These are phyloP conservation scores for Fusarium fracticaudum DNA, from an alignment of 2,329 filamentous ascomycete species.

Conservation along the genomic window DNA sequence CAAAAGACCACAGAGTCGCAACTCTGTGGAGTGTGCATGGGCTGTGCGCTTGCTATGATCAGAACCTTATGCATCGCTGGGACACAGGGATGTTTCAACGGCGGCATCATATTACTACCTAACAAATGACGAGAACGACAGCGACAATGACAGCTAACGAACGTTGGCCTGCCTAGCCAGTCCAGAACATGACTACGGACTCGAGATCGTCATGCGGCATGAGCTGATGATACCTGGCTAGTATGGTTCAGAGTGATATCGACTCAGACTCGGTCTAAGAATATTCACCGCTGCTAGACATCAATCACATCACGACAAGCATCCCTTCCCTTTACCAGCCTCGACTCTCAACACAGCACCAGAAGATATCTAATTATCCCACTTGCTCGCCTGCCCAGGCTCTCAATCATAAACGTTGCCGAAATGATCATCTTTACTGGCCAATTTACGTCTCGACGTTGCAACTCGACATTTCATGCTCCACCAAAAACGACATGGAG, in stretches of 20 bases:
- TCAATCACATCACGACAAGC: constrained; percentile 5
- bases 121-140: background rate
- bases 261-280: constrained; percentile 1
- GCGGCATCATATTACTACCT: background rate
- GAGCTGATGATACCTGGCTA: constrained; percentile 1
- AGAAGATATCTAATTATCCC: background rate
- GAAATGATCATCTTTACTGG: constrained; percentile 8
- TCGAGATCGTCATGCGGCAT: constrained; percentile 4
- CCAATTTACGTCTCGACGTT: background rate
- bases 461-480: constrained; percentile 5
- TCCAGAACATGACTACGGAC: background rate
- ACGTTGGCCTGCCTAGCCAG: background rate
- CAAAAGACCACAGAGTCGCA: constrained; percentile 7
- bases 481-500: background rate
- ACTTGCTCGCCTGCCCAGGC: background rate
- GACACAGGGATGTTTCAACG: constrained; percentile 18
- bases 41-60: constrained; percentile 23
- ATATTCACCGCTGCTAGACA: constrained; percentile 10
- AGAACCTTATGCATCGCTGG: constrained; percentile 29
- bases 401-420: constrained; percentile 11
- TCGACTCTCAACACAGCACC: background rate
- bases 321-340: constrained; percentile 8
- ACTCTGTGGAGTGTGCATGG: constrained; percentile 20
- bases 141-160: background rate
- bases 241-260: background rate